Evolutionary conservation across 805 yeast genomes (phyloP), one percentile per base, ranked within the genome.

Genomic region (Kodamaea fukazawae): DNA sequence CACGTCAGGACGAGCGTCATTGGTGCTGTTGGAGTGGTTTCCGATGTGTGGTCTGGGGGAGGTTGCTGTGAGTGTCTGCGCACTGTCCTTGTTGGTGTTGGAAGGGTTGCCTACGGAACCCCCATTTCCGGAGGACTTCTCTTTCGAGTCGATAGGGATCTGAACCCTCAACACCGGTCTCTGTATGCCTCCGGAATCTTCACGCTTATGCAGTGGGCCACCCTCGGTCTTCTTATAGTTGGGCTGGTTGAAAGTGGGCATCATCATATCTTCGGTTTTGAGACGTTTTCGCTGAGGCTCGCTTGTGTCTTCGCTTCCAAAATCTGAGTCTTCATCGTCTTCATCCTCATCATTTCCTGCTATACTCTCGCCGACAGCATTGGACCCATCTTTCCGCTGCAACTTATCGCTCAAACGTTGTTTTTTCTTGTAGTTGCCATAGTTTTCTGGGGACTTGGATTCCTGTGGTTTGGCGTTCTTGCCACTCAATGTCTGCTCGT

Each of bases 151-250:
- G 51, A 71, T 78, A 1, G 88, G 88, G n/a, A 82, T 82, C 48
- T 79, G 79, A 8, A 82, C 81, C 41, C 86, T 60, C 32, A 82
- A 60, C 1, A 81, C 71, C 1, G 88, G 88, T 43, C 88, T 60
- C 43, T 51, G 53, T 20, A 46, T 48, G 32, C 49, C 41, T 25
- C 43, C 38, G 9, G 51, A 42, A 16, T 47, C 51, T 10, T 41
- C 51, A n/a, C 45, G 40, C 18, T 47, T 45, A 28, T 42, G 46
- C 17, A 29, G 25, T 9, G 33, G 38, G 8, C 41, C 45, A 8
- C 30, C 13, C 2, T 29, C 43, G 11, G 31, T 32, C 23, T 34
- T 41, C 23, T 29, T 41, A 28, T 41, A 43, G 10, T 26, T 37
- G 14, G 47, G 49, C n/a, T 45, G 44, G 39, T 43, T 47, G 40